phyloP scores from a whole-genome alignment of 106 monocot genomes.

The Iris macrosiphon region DNA sequence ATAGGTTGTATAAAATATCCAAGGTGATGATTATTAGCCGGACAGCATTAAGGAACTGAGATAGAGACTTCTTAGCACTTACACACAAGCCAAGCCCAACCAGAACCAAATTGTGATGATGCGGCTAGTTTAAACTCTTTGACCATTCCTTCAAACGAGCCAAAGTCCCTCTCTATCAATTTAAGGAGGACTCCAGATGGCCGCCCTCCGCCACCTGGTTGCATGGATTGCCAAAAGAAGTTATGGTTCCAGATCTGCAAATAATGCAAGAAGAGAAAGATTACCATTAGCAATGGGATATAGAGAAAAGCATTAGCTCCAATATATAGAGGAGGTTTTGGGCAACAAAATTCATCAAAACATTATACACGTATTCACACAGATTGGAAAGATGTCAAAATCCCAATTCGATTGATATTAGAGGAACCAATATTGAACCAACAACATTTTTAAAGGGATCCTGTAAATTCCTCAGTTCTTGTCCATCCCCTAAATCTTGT shows the following conservation, averaged over 20 bases:
- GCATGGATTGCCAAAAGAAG: conserved; percentile 86
- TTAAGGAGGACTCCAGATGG: conserved; percentile 64
- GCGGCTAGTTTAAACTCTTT: conserved; percentile 58
- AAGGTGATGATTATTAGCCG: not conserved
- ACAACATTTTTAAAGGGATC: too few species aligned
- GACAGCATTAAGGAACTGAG: too few species aligned
- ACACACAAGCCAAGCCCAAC: conserved; percentile 96
- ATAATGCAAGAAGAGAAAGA: not conserved
- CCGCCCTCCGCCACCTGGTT: conserved; percentile 57
- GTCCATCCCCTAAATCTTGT: too few species aligned
- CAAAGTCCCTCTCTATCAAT: conserved; percentile 87
- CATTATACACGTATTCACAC: too few species aligned
- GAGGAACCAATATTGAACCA: too few species aligned
- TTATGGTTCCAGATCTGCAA: conserved; percentile 91
- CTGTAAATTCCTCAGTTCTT: too few species aligned
- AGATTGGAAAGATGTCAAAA: too few species aligned
- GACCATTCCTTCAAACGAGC: conserved; percentile 59
- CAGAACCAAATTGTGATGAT: conserved; percentile 79
- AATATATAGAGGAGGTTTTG: not conserved
- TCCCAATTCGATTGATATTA: too few species aligned
- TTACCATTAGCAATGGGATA: not conserved
- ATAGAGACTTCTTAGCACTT: conserved; percentile 22
- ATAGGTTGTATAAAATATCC: not conserved
- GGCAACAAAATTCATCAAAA: too few species aligned
- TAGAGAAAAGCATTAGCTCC: not conserved